Base-by-base conservation (phyloP, 225 moss, liverwort and hornwort genomes). In the Antitrichia curtipendula region DNA sequence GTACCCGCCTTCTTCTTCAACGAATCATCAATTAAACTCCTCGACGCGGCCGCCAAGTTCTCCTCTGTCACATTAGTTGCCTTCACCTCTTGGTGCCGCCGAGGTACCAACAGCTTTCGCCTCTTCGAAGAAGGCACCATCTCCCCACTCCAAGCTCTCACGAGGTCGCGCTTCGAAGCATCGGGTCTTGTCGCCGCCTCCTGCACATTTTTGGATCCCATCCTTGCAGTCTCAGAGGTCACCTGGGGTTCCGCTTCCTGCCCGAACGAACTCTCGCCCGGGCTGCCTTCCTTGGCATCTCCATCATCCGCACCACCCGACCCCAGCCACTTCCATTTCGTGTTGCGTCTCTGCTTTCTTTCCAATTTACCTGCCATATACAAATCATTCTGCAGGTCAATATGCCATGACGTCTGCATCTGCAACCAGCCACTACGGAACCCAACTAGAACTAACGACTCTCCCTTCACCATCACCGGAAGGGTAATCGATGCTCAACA, bases 241-340 rank as follows among this genome's bases (percentile, higher is more conserved):
- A 89, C 71, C 86, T 90, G 90, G 79, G 91, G 88, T 61, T 90
- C 94, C 57, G 79, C 68, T 81, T 81, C 89, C 82, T 90, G 92
- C 53, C 86, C 89, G 12, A 86, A 88, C 54, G 89, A 89, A 86
- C 86, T 82, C 80, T 74, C 82, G 19, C 60, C 84, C 40, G 89
- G 83, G 58, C 91, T 92, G 54, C 88, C 89, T 90, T 92, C 91
- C 91, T 92, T 94, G 49, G 84, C 89, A 90, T 91, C 95, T 87
- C 87, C 89, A 83, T 81, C 91, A 80, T 89, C 94, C 73, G 78
- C 91, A 60, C 81, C 91, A 73, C 91, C 78, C 49, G 94, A 92
- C 43, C 95, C 95, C 66, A 95, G 86, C 87, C 93, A 89, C 93
- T 95, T 98, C 92, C 95, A 94, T 84, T 96, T 98, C 88, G 93